These are phyloP conservation scores for Aspergillus baeticus DNA, from an alignment of 495 filamentous ascomycete species.

Conservation along the genomic window DNA sequence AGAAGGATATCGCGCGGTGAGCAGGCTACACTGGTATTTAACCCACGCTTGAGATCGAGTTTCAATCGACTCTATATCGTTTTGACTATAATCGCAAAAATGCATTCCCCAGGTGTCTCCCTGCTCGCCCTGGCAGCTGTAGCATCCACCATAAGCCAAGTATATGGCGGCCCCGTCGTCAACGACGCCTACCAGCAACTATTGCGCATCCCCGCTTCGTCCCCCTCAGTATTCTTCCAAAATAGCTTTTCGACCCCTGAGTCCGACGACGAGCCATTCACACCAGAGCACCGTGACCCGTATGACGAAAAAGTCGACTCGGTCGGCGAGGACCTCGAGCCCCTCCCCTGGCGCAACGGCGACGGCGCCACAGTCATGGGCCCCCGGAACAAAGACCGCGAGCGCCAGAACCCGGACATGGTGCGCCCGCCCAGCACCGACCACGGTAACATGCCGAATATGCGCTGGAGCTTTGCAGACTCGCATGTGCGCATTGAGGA, in stretches of 20 bases:
- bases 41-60: too few species aligned
- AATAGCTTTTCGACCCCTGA: slow-evolving; percentile 35
- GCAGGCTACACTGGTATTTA: too few species aligned
- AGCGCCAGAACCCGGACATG: slow-evolving; percentile 62
- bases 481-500: slow-evolving; percentile 68
- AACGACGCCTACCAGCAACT: slow-evolving; percentile 6
- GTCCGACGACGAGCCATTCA: not conserved
- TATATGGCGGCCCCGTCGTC: not conserved
- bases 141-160: not conserved
- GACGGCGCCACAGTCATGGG: slow-evolving; percentile 61
- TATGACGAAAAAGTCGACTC: slow-evolving; percentile 56
- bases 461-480: slow-evolving; percentile 68
- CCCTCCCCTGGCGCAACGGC: slow-evolving; percentile 65
- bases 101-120: too few species aligned
- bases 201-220: slow-evolving; percentile 9
- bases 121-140: too few species aligned
- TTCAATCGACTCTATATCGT: too few species aligned
- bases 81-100: too few species aligned
- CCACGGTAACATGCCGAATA: slow-evolving; percentile 58
- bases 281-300: slow-evolving; percentile 26
- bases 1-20: too few species aligned
- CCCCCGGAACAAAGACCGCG: slow-evolving; percentile 62
- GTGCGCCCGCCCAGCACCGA: slow-evolving; percentile 66
- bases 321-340: slow-evolving; percentile 55
- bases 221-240: slow-evolving; percentile 12